Percentiles rank a stretch among this genome's conserved stretches.
Conservation (phyloP, 441 rosid species). For the Capsella rubella region DNA sequence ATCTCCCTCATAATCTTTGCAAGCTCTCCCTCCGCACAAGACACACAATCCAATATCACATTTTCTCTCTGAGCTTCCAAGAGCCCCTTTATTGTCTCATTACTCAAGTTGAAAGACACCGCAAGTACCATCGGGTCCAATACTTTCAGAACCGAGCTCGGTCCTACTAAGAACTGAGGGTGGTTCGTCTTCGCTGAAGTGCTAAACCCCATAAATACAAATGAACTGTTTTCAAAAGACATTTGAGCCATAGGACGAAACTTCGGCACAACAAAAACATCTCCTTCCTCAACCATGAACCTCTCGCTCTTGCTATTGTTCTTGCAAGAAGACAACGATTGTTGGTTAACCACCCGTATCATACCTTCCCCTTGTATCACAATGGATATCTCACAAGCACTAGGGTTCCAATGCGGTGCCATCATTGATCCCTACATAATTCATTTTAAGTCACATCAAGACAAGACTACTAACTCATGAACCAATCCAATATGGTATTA, state of each 20-base stretch:
- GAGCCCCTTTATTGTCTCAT: slow-evolving; percentile 56
- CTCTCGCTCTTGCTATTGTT: slow-evolving; percentile 61
- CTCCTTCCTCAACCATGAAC: slow-evolving; percentile 75
- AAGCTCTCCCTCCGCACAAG: slow-evolving; percentile 87
- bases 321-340: slow-evolving; percentile 4
- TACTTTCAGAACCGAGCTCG: slow-evolving; percentile 59
- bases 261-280: slow-evolving; percentile 69
- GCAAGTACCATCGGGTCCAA: slow-evolving; percentile 57
- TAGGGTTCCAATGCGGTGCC: slow-evolving; percentile 97
- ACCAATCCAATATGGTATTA: not conserved
- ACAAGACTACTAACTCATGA: not conserved
- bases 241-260: slow-evolving; percentile 92
- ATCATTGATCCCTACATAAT: slow-evolving; percentile 77
- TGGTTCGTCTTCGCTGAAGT: slow-evolving; percentile 56
- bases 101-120: slow-evolving; percentile 61
- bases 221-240: slow-evolving; percentile 77
- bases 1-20: slow-evolving; percentile 55
- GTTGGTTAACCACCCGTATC: slow-evolving; percentile 61
- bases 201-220: slow-evolving; percentile 95
- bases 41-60: slow-evolving; percentile 74
- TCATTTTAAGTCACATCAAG: not conserved
- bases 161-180: slow-evolving; percentile 78
- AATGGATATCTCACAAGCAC: slow-evolving; percentile 73
- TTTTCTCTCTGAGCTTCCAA: slow-evolving; percentile 55
- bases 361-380: slow-evolving; percentile 81